A percentile compares a stretch with the other conserved stretches of the same genome.
These are phyloP conservation scores for Mycena vitilis DNA, from an alignment of 768 basidiomycete species.

Conservation along the genomic window DNA sequence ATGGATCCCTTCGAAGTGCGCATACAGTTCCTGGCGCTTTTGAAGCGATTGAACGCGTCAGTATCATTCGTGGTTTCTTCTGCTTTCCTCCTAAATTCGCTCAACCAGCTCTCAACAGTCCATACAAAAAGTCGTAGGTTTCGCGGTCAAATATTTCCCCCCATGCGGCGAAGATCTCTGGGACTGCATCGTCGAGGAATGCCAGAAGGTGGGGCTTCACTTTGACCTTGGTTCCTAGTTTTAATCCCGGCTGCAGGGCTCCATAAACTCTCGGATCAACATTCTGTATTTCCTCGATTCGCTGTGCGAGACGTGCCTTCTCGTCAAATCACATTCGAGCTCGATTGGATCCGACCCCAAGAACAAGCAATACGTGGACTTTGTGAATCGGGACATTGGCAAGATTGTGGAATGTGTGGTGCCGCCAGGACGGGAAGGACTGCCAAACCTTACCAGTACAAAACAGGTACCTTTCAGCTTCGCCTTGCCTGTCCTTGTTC, in stretches of 20 bases:
- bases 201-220: conserved; percentile 73
- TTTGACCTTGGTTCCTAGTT: not conserved
- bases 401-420: conserved; percentile 89
- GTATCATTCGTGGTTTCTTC: conserved; percentile 6
- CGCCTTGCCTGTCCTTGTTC: not conserved
- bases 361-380: conserved; percentile 77
- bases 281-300: conserved; percentile 92
- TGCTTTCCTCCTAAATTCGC: conserved; percentile 28
- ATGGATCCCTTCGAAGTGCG: conserved; percentile 38
- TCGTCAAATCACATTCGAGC: conserved; percentile 69
- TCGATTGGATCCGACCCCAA: conserved; percentile 52
- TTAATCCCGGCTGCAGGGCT: conserved; percentile 62
- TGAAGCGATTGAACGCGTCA: conserved; percentile 36
- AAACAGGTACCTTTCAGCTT: conserved; percentile 66
- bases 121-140: conserved; percentile 37
- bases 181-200: conserved; percentile 94
- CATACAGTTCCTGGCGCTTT: conserved; percentile 30
- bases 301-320: conserved; percentile 81
- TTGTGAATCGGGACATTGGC: conserved; percentile 79
- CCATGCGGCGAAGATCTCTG: conserved; percentile 92
- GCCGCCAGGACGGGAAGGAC: conserved; percentile 86
- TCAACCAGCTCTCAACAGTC: conserved; percentile 38
- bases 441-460: conserved; percentile 88
- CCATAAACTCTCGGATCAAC: conserved; percentile 93
- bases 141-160: conserved; percentile 35